phyloP scores from a whole-genome alignment of 345 rosid genomes.

The Lepidium aucheri region DNA sequence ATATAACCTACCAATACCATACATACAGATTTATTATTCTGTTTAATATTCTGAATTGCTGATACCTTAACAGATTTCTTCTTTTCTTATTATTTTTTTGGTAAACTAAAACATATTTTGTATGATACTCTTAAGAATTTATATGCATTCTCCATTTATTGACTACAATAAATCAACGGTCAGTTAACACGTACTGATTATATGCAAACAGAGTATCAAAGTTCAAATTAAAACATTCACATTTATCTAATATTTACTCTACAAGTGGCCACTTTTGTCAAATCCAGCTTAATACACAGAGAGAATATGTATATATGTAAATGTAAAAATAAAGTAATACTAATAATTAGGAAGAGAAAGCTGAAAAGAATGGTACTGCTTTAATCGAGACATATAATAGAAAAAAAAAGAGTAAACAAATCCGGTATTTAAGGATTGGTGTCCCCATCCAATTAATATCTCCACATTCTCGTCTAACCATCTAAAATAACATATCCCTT shows the following conservation, averaged over 20 bases:
- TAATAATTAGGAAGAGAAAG: constrained; percentile 15
- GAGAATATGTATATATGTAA: not conserved
- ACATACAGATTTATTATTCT: too few species aligned
- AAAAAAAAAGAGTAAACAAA: not conserved
- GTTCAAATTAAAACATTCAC: not conserved
- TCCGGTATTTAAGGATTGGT: constrained; percentile 28
- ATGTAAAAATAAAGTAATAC: not conserved
- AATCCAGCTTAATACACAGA: constrained; percentile 7
- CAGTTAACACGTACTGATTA: not conserved
- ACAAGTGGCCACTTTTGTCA: not conserved
- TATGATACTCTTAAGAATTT: not conserved
- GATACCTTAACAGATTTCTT: too few species aligned
- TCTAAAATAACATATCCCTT: constrained; percentile 1
- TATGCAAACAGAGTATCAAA: not conserved
- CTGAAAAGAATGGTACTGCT: constrained; percentile 14
- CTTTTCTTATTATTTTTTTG: not conserved
- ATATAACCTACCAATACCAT: not conserved
- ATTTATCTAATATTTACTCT: not conserved
- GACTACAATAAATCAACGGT: not conserved
- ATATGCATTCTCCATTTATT: not conserved
- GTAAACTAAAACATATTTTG: not conserved
- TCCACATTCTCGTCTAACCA: constrained; percentile 23
- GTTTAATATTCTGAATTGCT: too few species aligned
- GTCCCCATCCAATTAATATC: constrained; percentile 29
- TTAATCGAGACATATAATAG: constrained; percentile 6